Evolutionary conservation across 352 stramenopile species (phyloP), one percentile per base, ranked within the genome.

Genomic region (Phytophthora colocasiae): DNA sequence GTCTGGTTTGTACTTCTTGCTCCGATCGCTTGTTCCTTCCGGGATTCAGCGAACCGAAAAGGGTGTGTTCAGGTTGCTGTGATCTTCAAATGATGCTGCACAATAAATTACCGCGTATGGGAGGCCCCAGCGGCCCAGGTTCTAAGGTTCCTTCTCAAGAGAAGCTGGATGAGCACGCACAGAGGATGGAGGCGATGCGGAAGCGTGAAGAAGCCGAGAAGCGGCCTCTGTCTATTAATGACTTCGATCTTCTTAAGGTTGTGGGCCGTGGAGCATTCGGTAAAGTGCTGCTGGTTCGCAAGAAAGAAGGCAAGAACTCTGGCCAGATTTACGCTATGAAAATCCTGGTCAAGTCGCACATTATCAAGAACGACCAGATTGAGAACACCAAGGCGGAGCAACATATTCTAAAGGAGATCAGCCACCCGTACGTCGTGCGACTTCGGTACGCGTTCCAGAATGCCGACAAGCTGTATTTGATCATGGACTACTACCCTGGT

Each of bases 171-270:
- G 84, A 90, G 40, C 78, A 90, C 43, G 72, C 75, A 3, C 68
- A 92, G 48, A 76, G 81, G 29, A 89, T 93, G 78, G 83, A 93
- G 47, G 83, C 80, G 0, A 95, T 95, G 87, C 85, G 87, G 6
- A 77, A 81, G 63, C 87, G 87, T 14, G 89, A 96, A 67, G 83
- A 93, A 55, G 83, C 85, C 2, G 85, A 91, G 63, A 83, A 82
- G 34, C 64, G 69, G 10, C 89, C 89, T 3, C 55, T 98, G 32
- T 75, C 64, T 36, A 98, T 98, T 58, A 85, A 95, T 4, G 96
- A 99, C 75, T 99, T 99, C 69, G 90, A 98, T 58, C 62, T 99
- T 32, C 78, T 99, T 22, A 98, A 98, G 66, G 94, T 98, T 9
- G 91, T 99, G 10, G 96, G 96, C 14, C 97, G 97, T 47, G 96